phyloP scores from a whole-genome alignment of 257 asterid species.

The Linaria vulgaris region DNA sequence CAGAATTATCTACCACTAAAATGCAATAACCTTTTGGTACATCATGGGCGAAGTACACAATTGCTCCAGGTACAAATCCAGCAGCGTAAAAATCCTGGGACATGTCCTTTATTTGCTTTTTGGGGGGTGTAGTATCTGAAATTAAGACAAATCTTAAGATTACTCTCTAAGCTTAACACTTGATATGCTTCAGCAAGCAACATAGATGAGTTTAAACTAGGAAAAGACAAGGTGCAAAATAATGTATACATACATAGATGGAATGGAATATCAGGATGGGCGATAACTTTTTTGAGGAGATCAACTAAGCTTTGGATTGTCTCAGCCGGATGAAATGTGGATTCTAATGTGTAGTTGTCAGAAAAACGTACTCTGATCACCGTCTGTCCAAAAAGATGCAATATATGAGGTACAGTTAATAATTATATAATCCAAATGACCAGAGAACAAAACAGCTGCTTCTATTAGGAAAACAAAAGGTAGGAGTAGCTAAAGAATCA shows the following conservation, averaged over 20 bases:
- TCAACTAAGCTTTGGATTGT: slow-evolving; percentile 72
- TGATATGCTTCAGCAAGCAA: slow-evolving; percentile 9
- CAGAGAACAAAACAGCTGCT: too few species aligned
- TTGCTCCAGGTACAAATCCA: slow-evolving; percentile 92
- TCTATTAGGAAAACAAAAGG: background rate
- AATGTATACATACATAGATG: slow-evolving; percentile 59
- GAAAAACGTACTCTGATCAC: slow-evolving; percentile 91
- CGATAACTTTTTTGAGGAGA: slow-evolving; percentile 63
- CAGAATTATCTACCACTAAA: background rate
- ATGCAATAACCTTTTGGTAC: slow-evolving; percentile 55
- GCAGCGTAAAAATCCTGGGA: slow-evolving; percentile 80
- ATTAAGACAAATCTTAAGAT: slow-evolving; percentile 17
- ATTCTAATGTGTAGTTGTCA: slow-evolving; percentile 84
- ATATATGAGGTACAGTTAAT: background rate
- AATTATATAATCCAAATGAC: slow-evolving; percentile 10
- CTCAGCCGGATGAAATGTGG: slow-evolving; percentile 85
- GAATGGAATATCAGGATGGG: slow-evolving; percentile 72
- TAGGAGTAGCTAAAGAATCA: slow-evolving; percentile 19
- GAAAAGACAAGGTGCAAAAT: slow-evolving; percentile 8
- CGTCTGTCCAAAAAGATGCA: slow-evolving; percentile 47
- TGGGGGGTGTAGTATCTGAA: slow-evolving; percentile 94
- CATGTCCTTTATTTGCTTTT: slow-evolving; percentile 70
- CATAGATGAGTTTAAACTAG: slow-evolving; percentile 3
- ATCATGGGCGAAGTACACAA: slow-evolving; percentile 77
- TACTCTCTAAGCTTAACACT: slow-evolving; percentile 19